phyloP scores from a whole-genome alignment of 1,284 basidiomycete genomes.

The Sphaerobolus stellatus region DNA sequence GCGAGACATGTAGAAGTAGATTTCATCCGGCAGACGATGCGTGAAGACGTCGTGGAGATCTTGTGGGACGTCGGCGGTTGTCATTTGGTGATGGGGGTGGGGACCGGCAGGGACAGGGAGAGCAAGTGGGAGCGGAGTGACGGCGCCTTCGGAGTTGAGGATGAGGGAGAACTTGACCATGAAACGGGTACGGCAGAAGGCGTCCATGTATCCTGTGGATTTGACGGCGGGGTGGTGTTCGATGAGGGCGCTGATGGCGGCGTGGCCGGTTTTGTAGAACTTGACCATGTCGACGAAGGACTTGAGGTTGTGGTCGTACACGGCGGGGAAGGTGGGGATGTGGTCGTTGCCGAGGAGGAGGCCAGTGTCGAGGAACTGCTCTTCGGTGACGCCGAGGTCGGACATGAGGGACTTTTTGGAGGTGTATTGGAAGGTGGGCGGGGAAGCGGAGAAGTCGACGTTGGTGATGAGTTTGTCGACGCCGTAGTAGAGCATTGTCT shows the following conservation, averaged over 20 bases:
- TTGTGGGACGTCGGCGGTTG: slow-evolving; percentile 82
- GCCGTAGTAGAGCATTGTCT: slow-evolving; percentile 82
- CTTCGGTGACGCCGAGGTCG: slow-evolving; percentile 78
- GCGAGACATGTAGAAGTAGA: slow-evolving; percentile 94
- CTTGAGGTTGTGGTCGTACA: slow-evolving; percentile 74
- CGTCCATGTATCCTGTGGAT: slow-evolving; percentile 75
- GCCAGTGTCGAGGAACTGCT: slow-evolving; percentile 93
- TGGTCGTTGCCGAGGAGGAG: slow-evolving; percentile 91
- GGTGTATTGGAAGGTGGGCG: slow-evolving; percentile 79
- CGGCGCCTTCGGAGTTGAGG: slow-evolving; percentile 86
- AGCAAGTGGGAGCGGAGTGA: slow-evolving; percentile 85
- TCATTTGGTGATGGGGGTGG: slow-evolving; percentile 58
- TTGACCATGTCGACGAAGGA: slow-evolving; percentile 87
- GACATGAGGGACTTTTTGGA: slow-evolving; percentile 77
- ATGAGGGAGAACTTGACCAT: slow-evolving; percentile 95
- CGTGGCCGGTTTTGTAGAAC: slow-evolving; percentile 84
- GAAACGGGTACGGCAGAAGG: slow-evolving; percentile 86
- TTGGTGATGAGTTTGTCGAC: slow-evolving; percentile 91
- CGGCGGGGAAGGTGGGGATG: slow-evolving; percentile 81
- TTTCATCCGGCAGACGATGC: slow-evolving; percentile 90
- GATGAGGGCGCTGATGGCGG: slow-evolving; percentile 73
- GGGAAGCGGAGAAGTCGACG: slow-evolving; percentile 67
- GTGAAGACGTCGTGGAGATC: slow-evolving; percentile 98
- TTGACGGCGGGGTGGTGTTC: slow-evolving; percentile 82
- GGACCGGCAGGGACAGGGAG: slow-evolving; percentile 48